Base-by-base conservation (phyloP, 2,329 filamentous ascomycete genomes). In the Cladosporium sp. region DNA sequence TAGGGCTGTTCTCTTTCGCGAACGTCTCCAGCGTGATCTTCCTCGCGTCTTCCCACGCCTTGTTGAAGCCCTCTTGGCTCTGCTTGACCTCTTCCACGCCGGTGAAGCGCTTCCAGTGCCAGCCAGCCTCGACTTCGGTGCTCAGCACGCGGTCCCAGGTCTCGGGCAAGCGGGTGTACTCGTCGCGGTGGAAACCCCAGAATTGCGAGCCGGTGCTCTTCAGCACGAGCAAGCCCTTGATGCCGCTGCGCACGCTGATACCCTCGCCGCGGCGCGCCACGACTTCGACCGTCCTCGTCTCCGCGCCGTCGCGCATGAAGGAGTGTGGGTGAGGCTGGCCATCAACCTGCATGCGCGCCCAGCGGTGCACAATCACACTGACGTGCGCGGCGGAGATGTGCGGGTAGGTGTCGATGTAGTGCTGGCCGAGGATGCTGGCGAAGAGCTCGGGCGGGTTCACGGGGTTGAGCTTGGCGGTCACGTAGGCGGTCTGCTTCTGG, bases 121-220 rank as follows among this genome's bases (percentile, higher is more conserved):
- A 99, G 65, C 84, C 84, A 67, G 90, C 89, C 75, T 97, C 91
- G 65, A 99, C 92, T 69, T 96, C 92, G 2, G 95, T 99, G 74
- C 92, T 96, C 65, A 99, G 85, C 74, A 99, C 96, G 68, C 95
- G 91, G 79, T 99, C 95, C 90, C 91, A 96, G 12, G 91, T 92
- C 83, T 98, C 95, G 36, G 86, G 85, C 18, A 99, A 86, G 4
- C 92, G 94, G 67, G 95, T 98, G 84, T 88, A 99, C 79, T 97
- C 93, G 79, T 99, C 93, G 52, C 91, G 87, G 70, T 97, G 85
- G 80, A 97, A 99, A 73, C 93, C 90, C 81, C 97, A 91, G 86
- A 99, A 99, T 72, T 93, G 92, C 38, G 93, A 97, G 36, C 93
- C 93, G 1, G 95, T 99, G 84, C 91, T 96, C 85, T 99, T 99